phyloP scores from a whole-genome alignment of 192 early-diverging fungal species.

The Allomyces macrogynus region DNA sequence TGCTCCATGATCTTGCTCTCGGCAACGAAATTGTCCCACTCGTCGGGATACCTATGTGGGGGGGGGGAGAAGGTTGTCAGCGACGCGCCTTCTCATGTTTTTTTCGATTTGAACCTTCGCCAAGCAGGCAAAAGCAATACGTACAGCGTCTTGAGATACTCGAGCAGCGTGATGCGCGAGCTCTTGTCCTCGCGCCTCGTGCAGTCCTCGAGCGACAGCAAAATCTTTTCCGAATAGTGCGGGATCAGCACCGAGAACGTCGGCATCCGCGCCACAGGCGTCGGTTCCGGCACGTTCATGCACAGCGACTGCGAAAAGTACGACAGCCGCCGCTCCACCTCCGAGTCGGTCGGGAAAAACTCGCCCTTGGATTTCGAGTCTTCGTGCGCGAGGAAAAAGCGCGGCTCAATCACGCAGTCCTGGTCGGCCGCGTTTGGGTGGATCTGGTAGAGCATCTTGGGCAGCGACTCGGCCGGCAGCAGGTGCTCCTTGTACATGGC shows the following conservation, averaged over 20 bases:
- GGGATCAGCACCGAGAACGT: not conserved
- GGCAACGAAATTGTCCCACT: slow-evolving; percentile 75
- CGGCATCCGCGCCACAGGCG: not conserved
- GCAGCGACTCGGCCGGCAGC: slow-evolving; percentile 50
- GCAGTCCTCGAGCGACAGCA: not conserved
- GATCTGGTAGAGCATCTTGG: slow-evolving; percentile 48
- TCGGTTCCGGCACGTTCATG: not conserved
- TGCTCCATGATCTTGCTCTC: slow-evolving; percentile 59
- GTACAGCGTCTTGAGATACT: not conserved
- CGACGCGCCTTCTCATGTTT: too few relatives aligned
- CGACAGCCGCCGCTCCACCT: not conserved
- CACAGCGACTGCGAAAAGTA: not conserved
- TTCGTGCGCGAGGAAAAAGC: not conserved
- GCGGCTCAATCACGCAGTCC: not conserved
- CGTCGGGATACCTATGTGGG: slow-evolving; percentile 17
- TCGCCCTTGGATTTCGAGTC: not conserved
- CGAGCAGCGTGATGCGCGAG: not conserved
- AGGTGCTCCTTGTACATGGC: slow-evolving; percentile 67
- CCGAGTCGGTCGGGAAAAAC: not conserved
- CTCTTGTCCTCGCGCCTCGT: not conserved
- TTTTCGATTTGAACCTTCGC: not conserved
- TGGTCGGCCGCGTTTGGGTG: too few relatives aligned
- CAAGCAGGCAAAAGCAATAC: not conserved
- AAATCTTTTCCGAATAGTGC: not conserved
- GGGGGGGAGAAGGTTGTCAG: too few relatives aligned